These are phyloP conservation scores for Auricularia sp. DNA, from an alignment of 768 basidiomycete species.

Conservation along the genomic window DNA sequence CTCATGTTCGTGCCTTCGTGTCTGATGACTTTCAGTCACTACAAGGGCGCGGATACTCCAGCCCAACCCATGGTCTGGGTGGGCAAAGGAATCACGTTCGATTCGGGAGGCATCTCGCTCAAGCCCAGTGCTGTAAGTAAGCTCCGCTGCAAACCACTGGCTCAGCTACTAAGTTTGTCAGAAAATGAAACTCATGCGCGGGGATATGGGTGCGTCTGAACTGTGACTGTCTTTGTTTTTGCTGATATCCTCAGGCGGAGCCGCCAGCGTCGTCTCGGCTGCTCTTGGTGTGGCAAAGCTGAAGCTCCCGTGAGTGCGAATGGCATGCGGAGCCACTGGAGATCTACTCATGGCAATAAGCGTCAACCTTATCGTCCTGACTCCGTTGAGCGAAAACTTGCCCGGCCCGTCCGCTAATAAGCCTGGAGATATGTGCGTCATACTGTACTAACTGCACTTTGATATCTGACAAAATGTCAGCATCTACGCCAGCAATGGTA, in stretches of 20 bases:
- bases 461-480: constrained; percentile 24
- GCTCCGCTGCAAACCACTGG: not conserved
- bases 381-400: constrained; percentile 79
- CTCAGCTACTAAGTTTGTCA: constrained; percentile 15
- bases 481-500: constrained; percentile 80
- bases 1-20: constrained; percentile 6
- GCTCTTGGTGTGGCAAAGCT: constrained; percentile 74
- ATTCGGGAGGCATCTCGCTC: constrained; percentile 79
- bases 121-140: constrained; percentile 57
- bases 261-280: constrained; percentile 65
- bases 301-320: constrained; percentile 52
- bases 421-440: constrained; percentile 70
- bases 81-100: constrained; percentile 73
- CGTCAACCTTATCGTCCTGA: constrained; percentile 62
- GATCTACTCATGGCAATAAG: constrained; percentile 22
- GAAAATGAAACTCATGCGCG: constrained; percentile 80
- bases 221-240: not conserved
- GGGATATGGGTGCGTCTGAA: constrained; percentile 59
- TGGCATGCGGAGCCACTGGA: too few relatives aligned
- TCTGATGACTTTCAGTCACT: constrained; percentile 40
- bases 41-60: constrained; percentile 52
- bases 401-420: constrained; percentile 59
- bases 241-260: constrained; percentile 43
- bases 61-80: constrained; percentile 63
- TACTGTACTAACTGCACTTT: not conserved